Evolutionary conservation across 805 yeast species (phyloP).

Genomic region (Metschnikowia colocasiae): DNA sequence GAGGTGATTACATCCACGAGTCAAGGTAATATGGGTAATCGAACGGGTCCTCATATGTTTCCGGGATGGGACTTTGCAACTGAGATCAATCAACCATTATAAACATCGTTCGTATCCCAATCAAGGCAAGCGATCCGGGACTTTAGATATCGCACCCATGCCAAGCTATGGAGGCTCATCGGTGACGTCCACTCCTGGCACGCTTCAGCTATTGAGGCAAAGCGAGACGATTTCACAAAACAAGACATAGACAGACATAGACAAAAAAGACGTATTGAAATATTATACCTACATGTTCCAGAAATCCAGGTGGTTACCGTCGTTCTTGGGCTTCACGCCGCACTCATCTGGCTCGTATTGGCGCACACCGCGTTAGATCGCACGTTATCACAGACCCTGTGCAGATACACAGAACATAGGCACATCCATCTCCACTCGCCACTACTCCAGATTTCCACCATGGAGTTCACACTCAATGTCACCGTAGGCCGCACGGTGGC

Average conservation of each 20-base stretch:
- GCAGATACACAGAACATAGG: conserved; percentile 2
- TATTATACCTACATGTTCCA: too few species aligned
- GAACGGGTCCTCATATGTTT: too few species aligned
- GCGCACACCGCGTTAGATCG: conserved; percentile 3
- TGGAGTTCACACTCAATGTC: conserved; percentile 48
- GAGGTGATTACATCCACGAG: conserved; percentile 14
- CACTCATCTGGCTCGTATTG: background rate
- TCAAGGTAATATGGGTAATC: background rate
- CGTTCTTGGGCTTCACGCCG: background rate
- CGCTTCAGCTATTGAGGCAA: too few species aligned
- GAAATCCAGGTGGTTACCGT: background rate
- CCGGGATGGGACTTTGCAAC: too few species aligned
- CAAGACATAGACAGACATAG: too few species aligned
- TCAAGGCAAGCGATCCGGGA: background rate
- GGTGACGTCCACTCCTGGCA: too few species aligned
- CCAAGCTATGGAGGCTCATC: too few species aligned
- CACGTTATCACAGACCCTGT: conserved; percentile 4
- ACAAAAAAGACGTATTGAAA: too few species aligned
- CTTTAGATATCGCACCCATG: background rate
- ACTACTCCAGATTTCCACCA: conserved; percentile 9
- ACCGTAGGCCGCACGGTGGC: conserved; percentile 51
- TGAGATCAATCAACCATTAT: too few species aligned
- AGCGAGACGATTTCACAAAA: too few species aligned
- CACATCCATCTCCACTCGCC: conserved; percentile 1
- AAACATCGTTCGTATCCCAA: background rate